phyloP scores from a whole-genome alignment of 192 early-diverging fungal genomes.

The Coemansia sp. region DNA sequence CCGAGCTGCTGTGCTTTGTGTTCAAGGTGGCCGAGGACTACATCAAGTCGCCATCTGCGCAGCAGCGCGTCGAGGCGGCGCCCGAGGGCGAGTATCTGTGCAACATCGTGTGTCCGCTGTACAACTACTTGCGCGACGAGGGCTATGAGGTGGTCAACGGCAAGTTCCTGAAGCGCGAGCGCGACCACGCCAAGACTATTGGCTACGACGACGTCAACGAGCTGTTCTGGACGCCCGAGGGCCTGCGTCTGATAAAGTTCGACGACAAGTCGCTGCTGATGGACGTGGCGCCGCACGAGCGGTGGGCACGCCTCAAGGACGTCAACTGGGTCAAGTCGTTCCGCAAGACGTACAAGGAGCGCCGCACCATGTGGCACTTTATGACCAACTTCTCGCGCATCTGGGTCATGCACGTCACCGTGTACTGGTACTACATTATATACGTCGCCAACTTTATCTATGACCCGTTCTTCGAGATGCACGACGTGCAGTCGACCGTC shows the following conservation, averaged over 20 bases:
- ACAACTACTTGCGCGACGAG: constrained; percentile 75
- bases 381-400: constrained; percentile 84
- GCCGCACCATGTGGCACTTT: constrained; percentile 81
- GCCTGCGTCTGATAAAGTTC: constrained; percentile 60
- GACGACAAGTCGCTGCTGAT: constrained; percentile 67
- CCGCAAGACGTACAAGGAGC: constrained; percentile 83
- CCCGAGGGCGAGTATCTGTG: constrained; percentile 73
- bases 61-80: constrained; percentile 57
- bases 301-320: constrained; percentile 64
- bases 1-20: constrained; percentile 79
- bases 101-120: constrained; percentile 71
- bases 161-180: constrained; percentile 73
- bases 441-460: constrained; percentile 72
- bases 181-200: constrained; percentile 74
- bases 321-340: constrained; percentile 76
- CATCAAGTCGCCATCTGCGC: constrained; percentile 58
- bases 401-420: constrained; percentile 82
- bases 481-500: constrained; percentile 46
- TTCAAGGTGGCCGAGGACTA: constrained; percentile 71
- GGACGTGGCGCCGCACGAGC: constrained; percentile 61
- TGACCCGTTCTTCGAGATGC: constrained; percentile 57
- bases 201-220: constrained; percentile 89
- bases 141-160: constrained; percentile 70
- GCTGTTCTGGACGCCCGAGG: constrained; percentile 76
- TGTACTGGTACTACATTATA: constrained; percentile 82